Conservation (phyloP, 345 rosid species). For the Salix udensis region DNA sequence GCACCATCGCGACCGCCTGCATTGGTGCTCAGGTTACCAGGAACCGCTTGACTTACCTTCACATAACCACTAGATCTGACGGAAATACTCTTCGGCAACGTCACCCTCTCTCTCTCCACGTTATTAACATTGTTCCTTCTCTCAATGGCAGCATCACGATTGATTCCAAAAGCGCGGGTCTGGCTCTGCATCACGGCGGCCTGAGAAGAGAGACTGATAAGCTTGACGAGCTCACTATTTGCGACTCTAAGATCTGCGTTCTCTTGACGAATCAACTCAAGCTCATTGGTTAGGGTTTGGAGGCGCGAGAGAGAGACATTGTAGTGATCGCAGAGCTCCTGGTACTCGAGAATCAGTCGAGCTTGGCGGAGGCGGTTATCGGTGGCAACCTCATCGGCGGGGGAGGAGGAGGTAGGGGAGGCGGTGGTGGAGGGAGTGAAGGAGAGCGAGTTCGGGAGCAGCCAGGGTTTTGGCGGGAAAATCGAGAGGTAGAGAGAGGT, state of each 20-base stretch:
- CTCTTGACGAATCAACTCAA: slow-evolving; percentile 13
- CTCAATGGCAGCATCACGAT: neutral
- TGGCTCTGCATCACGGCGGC: slow-evolving; percentile 21
- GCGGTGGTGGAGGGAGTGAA: slow-evolving; percentile 50
- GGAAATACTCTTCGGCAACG: slow-evolving; percentile 22
- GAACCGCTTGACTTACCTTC: slow-evolving; percentile 2
- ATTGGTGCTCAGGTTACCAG: slow-evolving; percentile 17
- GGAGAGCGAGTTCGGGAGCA: slow-evolving; percentile 39
- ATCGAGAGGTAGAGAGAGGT: slow-evolving; percentile 52
- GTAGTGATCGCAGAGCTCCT: slow-evolving; percentile 58
- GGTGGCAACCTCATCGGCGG: slow-evolving; percentile 27
- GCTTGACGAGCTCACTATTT: slow-evolving; percentile 9
- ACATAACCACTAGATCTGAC: slow-evolving; percentile 13
- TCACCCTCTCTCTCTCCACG: neutral
- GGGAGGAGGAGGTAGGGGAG: slow-evolving; percentile 26
- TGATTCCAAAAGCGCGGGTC: neutral
- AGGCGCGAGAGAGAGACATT: slow-evolving; percentile 43
- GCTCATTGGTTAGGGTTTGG: slow-evolving; percentile 27
- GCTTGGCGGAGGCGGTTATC: slow-evolving; percentile 72
- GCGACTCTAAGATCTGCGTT: slow-evolving; percentile 15
- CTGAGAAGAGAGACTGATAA: slow-evolving; percentile 36
- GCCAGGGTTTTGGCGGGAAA: slow-evolving; percentile 56
- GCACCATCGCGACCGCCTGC: slow-evolving; percentile 9
- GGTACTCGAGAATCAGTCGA: slow-evolving; percentile 61
- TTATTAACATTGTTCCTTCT: neutral